Evolutionary conservation across 2,329 filamentous ascomycete genomes (phyloP).

Genomic region (Scedosporium boydii): DNA sequence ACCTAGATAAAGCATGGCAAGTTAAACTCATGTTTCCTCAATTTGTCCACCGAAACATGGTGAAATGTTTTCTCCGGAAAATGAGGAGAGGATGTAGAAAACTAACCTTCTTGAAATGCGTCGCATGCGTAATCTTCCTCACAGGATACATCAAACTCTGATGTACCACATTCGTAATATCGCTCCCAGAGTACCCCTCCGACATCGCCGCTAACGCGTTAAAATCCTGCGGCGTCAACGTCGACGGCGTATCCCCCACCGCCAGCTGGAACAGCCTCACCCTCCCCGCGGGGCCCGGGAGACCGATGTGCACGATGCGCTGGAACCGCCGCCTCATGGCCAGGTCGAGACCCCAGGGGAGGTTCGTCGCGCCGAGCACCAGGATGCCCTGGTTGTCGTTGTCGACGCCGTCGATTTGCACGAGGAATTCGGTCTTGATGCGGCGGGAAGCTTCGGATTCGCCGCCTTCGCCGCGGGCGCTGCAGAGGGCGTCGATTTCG

Average conservation of each 20-base stretch:
- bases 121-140: conserved; percentile 91
- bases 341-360: conserved; percentile 95
- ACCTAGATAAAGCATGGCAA: conserved; percentile 39
- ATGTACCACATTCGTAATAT: conserved; percentile 93
- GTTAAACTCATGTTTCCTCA: conserved; percentile 9
- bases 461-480: conserved; percentile 84
- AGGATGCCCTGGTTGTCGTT: conserved; percentile 90
- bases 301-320: conserved; percentile 85
- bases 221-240: conserved; percentile 69
- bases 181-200: conserved; percentile 91
- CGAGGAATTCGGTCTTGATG: conserved; percentile 96
- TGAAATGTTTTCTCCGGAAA: neutral
- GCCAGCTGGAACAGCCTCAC: conserved; percentile 94
- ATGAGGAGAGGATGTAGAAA: neutral
- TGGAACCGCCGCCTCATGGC: conserved; percentile 96
- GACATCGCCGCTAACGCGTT: conserved; percentile 69
- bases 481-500: conserved; percentile 93
- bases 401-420: conserved; percentile 98
- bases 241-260: conserved; percentile 86
- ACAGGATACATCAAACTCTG: conserved; percentile 96
- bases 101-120: conserved; percentile 87
- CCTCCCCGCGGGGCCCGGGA: conserved; percentile 78
- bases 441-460: conserved; percentile 94
- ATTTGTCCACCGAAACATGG: neutral
- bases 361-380: conserved; percentile 93